Conservation (phyloP, 805 yeast genomes). For the Wickerhamomyces mucosus region DNA sequence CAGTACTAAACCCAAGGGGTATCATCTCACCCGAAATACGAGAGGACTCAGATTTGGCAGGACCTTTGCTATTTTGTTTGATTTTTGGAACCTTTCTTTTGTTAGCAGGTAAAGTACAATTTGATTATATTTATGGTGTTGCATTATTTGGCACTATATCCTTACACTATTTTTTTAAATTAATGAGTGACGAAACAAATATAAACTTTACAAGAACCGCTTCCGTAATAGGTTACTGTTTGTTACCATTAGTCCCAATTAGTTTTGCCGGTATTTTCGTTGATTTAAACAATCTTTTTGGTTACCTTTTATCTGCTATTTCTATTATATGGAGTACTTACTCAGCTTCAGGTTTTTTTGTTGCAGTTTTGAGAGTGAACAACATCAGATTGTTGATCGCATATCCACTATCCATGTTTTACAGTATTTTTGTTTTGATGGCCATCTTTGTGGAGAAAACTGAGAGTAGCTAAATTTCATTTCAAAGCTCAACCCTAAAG, state of each 20-base stretch:
- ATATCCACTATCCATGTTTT: constrained; percentile 85
- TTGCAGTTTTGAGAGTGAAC: constrained; percentile 69
- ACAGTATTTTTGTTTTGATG: constrained; percentile 91
- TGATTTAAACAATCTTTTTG: constrained; percentile 61
- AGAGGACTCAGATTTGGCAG: constrained; percentile 90
- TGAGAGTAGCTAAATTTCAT: too few species aligned
- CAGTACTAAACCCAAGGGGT: constrained; percentile 68
- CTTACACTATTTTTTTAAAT: constrained; percentile 72
- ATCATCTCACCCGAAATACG: constrained; percentile 65
- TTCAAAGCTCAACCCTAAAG: too few species aligned
- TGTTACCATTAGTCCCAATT: constrained; percentile 76
- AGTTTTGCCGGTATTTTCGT: constrained; percentile 57
- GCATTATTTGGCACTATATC: constrained; percentile 86
- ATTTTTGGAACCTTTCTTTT: constrained; percentile 76
- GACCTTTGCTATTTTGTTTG: constrained; percentile 84
- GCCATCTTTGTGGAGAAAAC: constrained; percentile 60
- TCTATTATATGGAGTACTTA: constrained; percentile 86
- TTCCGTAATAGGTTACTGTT: constrained; percentile 87
- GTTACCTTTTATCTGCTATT: constrained; percentile 57
- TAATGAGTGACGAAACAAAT: constrained; percentile 62
- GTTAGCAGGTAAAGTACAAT: constrained; percentile 88
- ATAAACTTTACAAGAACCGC: constrained; percentile 65
- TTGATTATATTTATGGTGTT: constrained; percentile 94
- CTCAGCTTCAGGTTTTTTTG: constrained; percentile 89
- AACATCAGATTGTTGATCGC: constrained; percentile 88